phyloP scores from a whole-genome alignment of 495 filamentous ascomycete species.

The Aspergillus avenaceus region DNA sequence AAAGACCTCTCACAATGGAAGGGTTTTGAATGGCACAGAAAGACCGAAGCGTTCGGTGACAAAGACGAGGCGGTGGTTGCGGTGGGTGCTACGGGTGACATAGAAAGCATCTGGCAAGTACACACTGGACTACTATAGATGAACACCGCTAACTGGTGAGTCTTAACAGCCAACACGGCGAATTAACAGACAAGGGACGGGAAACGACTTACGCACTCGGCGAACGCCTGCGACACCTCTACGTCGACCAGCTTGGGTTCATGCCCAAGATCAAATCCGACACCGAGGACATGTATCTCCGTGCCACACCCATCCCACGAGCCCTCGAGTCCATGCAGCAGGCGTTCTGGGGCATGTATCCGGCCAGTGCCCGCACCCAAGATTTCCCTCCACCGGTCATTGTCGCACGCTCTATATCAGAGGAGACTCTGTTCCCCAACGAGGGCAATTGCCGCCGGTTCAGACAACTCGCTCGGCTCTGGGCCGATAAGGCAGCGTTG shows the following conservation, averaged over 20 bases:
- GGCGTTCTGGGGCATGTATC: conserved; percentile 86
- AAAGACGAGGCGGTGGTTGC: conserved; percentile 68
- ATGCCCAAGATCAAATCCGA: conserved; percentile 65
- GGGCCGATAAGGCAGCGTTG: conserved; percentile 74
- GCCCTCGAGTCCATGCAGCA: conserved; percentile 88
- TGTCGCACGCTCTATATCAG: conserved; percentile 62
- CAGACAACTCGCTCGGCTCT: conserved; percentile 70
- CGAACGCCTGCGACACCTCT: conserved; percentile 71
- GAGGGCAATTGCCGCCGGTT: conserved; percentile 81
- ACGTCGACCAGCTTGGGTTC: conserved; percentile 83
- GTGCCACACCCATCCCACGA: conserved; percentile 78
- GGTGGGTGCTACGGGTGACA: conserved; percentile 58
- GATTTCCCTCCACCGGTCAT: conserved; percentile 70
- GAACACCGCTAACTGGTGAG: too few relatives aligned
- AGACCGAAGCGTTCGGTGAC: conserved; percentile 73
- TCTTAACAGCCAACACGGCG: conserved; percentile 68
- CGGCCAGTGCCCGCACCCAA: conserved; percentile 57
- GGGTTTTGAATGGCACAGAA: conserved; percentile 69
- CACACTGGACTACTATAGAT: not conserved
- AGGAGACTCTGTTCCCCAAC: conserved; percentile 93
- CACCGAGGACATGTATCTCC: conserved; percentile 74
- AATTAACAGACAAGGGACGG: conserved; percentile 83
- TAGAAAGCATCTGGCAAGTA: conserved; percentile 71
- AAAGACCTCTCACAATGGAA: conserved; percentile 58
- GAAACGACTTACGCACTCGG: conserved; percentile 81